Conservation (phyloP, 495 filamentous ascomycete species). For the Filosporella fistucella region DNA sequence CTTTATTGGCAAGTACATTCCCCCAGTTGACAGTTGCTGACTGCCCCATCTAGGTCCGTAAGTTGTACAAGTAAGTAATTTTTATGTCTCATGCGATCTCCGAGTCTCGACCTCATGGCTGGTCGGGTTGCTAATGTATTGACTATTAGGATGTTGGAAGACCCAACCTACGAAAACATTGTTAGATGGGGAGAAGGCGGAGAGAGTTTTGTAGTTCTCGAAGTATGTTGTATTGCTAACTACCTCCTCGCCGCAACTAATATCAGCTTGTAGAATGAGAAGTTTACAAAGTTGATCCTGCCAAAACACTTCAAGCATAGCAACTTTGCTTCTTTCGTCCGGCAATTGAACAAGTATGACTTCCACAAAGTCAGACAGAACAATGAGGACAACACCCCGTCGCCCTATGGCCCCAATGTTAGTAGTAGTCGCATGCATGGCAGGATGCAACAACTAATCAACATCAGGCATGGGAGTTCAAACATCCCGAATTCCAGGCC, state of each 20-base stretch:
- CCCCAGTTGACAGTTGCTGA: not conserved
- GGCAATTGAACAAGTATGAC: conserved; percentile 98
- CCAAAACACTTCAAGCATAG: conserved; percentile 99
- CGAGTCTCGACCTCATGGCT: too few relatives aligned
- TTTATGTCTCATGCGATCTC: too few relatives aligned
- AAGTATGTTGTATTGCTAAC: conserved; percentile 52
- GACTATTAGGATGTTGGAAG: conserved; percentile 86
- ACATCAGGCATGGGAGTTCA: conserved; percentile 90
- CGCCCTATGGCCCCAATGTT: conserved; percentile 81
- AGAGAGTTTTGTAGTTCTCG: conserved; percentile 95
- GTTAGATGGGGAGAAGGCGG: conserved; percentile 94
- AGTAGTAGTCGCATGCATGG: conserved; percentile 20
- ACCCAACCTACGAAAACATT: conserved; percentile 85
- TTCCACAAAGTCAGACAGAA: conserved; percentile 99
- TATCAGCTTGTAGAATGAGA: conserved; percentile 68
- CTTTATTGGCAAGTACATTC: not conserved
- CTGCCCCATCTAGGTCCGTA: conserved; percentile 68
- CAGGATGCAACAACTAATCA: not conserved
- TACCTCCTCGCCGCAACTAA: not conserved
- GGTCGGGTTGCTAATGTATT: conserved; percentile 22
- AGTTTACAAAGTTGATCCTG: conserved; percentile 95
- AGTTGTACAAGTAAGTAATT: conserved; percentile 85
- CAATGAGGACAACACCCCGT: conserved; percentile 87
- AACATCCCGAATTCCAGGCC: conserved; percentile 92
- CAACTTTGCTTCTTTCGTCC: conserved; percentile 98